Evolutionary conservation across 192 early-diverging fungal species (phyloP), one percentile per base, ranked within the genome.

Genomic region (Coemansia sp.): DNA sequence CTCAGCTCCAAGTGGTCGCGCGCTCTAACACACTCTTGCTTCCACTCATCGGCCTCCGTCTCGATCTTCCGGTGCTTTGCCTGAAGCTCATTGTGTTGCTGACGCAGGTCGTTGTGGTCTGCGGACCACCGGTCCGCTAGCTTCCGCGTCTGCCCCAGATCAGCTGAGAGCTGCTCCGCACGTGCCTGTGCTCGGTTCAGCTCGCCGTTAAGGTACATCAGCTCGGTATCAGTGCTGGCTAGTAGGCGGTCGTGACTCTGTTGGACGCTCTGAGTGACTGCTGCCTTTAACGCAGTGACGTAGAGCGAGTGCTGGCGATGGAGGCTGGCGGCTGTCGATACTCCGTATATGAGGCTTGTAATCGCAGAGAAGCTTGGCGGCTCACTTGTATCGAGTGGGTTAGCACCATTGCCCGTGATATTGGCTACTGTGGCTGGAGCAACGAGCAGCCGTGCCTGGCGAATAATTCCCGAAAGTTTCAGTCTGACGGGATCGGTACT

Each of bases 31-130:
- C 77, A 78, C 47, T 76, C 77, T 0, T 67, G 55, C 47, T 73
- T 73, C 81, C 81, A 84, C 13, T 74, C 68, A 0, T 15, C 11
- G 0, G 41, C 67, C n/a, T 84, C 76, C 12, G 34, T 12, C 27
- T 77, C 72, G 54, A 55, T 51, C 12, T 38, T 65, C 24, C 36
- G 36, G 15, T 65, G 36, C 40, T 66, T 54, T 0, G 63, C 11
- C n/a, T 63, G 41, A 2, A 66, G 57, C 47, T 66, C 72, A 5
- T 29, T 22, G 33, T 20, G 70, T 29, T 15, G 34, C 63, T 31
- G 9, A 12, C 44, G 16, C 18, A 52, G 16, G 5, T 18, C 18
- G 22, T 47, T 20, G 40, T 41, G 38, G 16, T 13, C 60, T 16
- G 69, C 12, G 0, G 24, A 29, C 5, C 11, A 22, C 34, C 41